Evolutionary conservation across 2,329 filamentous ascomycete species (phyloP), one percentile per base, ranked within the genome.

Genomic region (Alternaria burnsii): DNA sequence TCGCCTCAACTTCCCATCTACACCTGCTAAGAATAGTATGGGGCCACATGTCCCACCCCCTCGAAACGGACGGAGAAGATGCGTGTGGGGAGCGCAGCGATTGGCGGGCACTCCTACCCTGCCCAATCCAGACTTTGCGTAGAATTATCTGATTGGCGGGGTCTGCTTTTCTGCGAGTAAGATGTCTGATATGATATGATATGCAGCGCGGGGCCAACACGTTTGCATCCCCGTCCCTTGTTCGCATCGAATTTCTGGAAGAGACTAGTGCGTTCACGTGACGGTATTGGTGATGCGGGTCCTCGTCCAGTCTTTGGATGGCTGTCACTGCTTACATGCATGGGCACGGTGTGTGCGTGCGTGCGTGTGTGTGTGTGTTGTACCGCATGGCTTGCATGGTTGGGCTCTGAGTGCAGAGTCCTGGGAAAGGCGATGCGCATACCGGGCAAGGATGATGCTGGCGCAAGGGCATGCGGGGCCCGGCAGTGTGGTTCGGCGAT

Each of bases 301-400:
- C 22, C 18, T 47, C 38, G n/a, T 38, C 56, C 42, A 28, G 38
- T 32, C 20, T 30, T 32, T 43, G 12, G 11, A 30, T 12, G 38
- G 52, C 52, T 43, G 51, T 53, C 30, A 53, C 16, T 43, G 52
- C 57, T 55, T 44, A 51, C 52, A 59, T 43, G 57, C 52, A 59
- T 55, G 52, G 44, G 28, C 26, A 46, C 41, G n/a, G 47, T 47
- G 52, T 47, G 52, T 55, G 56, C 55, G 2, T 32, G 30, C 50
- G 56, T 59, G 46, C 41, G 51, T 47, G 52, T 55, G 52, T 59
- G 32, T 14, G 12, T 34, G 32, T 55, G 52, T 59, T 59, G 44
- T 50, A 53, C 57, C 54, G 57, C 57, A 40, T 59, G 57, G 57
- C 57, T 48, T 59, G 52, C 57, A 59, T 59, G 57, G 57, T 59